Conservation (phyloP, 495 filamentous ascomycete genomes). For the Filosporella fistucella region DNA sequence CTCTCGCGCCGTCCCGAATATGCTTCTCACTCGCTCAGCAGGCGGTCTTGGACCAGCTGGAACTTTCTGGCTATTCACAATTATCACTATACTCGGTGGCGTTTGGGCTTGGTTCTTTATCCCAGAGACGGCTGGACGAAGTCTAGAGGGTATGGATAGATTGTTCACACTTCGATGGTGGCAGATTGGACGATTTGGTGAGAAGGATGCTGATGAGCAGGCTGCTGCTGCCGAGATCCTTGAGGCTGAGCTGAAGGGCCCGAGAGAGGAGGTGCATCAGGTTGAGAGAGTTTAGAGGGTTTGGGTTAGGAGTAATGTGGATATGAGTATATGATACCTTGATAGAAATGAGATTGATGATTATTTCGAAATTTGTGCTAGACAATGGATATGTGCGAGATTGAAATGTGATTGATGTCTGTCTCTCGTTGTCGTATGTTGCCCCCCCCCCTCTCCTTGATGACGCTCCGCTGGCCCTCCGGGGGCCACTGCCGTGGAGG, state of each 20-base stretch:
- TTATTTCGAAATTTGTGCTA: no score
- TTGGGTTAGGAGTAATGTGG: no score
- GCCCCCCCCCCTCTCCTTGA: no score
- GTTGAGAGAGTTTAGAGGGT: slow-evolving; percentile 11
- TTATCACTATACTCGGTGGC: slow-evolving; percentile 51
- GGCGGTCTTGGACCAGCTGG: slow-evolving; percentile 46
- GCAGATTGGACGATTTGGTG: slow-evolving; percentile 16
- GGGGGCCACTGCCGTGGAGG: no score
- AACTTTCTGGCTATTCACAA: slow-evolving; percentile 65
- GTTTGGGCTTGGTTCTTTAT: slow-evolving; percentile 17
- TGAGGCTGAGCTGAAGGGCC: slow-evolving; percentile 8
- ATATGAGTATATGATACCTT: no score
- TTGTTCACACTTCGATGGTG: slow-evolving; percentile 12
- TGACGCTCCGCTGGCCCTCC: no score
- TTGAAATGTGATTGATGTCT: no score
- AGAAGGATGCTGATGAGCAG: slow-evolving; percentile 10
- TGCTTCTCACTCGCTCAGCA: slow-evolving; percentile 33
- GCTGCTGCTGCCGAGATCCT: slow-evolving; percentile 8
- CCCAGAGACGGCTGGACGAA: slow-evolving; percentile 19
- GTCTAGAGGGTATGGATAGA: slow-evolving; percentile 21
- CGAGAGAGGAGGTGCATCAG: slow-evolving; percentile 6
- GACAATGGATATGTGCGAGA: no score
- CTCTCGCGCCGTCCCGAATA: slow-evolving; percentile 45
- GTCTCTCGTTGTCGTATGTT: no score
- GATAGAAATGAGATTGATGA: no score